Base-by-base conservation (phyloP, 768 basidiomycete species). In the Gautieria morchelliformis region DNA sequence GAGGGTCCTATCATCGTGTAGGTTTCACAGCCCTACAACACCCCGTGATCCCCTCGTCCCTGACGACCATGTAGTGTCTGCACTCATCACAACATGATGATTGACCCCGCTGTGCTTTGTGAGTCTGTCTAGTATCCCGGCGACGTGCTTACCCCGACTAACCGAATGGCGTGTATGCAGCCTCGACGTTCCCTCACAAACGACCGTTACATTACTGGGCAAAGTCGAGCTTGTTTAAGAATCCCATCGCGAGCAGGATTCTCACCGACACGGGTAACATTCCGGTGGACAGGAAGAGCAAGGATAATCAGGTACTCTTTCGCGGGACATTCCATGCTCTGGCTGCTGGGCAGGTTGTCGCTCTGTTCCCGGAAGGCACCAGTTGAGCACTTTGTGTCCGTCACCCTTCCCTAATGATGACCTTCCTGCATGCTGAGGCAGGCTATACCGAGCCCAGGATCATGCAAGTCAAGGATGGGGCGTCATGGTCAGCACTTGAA, bases 21-120 rank as follows among this genome's bases (percentile, higher is more conserved):
- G 69, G 87, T 81, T 44, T 60, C 48, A 33, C 45, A 57, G 37
- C 19, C 33, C 15, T 12, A 5, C 20, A 30, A 14, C 48, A 45
- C 50, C 5, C 20, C 44, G 11, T n/a, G 54, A 42, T 52, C 33
- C 24, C 44, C n/a, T n/a, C n/a, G n/a, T n/a, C n/a, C n/a, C 42
- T n/a, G 22, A 24, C 44, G 9, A 39, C 54, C 47, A 37, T 6
- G 57, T 66, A 92, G 89, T 40, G 81, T 87, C 3, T 87, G 85
- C 44, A 90, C 89, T 4, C 93, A 96, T 67, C 88, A 93, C 65
- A 97, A 96, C 69, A 95, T 94, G 93, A 93, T 91, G 78, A 78
- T 95, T 35, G 92, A 94, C 72, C 89, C 89, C 22, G 82, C 82
- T 39, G 72, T 89, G 56, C 74, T 93, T 19, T 91, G 89, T 93